These are phyloP conservation scores for Magnusiomyces suaveolens DNA, from an alignment of 1,139 yeast genomes.

Conservation along the genomic window DNA sequence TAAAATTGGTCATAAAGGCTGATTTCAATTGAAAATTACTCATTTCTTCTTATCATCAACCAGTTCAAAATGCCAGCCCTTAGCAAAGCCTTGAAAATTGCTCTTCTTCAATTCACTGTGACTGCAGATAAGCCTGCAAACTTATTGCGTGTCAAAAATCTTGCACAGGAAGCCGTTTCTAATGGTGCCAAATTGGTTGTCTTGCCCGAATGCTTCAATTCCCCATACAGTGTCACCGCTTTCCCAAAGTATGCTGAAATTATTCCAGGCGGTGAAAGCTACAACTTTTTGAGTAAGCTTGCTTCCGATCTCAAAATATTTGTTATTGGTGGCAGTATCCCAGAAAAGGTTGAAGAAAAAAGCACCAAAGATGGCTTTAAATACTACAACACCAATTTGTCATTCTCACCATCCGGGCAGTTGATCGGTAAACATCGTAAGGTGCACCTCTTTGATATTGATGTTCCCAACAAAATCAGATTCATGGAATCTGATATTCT, in stretches of 20 bases:
- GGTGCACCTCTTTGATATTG: conserved; percentile 82
- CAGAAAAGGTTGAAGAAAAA: conserved; percentile 47
- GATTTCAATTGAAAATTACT: too few relatives aligned
- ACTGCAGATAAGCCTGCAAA: conserved; percentile 61
- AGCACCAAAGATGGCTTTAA: conserved; percentile 1
- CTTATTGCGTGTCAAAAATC: conserved; percentile 45
- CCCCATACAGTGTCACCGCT: conserved; percentile 84
- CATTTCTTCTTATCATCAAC: too few relatives aligned
- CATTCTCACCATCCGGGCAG: conserved; percentile 61
- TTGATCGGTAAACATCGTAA: conserved; percentile 81
- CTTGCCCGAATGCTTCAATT: conserved; percentile 87
- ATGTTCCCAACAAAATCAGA: conserved; percentile 79
- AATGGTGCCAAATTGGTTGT: conserved; percentile 45
- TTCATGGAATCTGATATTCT: conserved; percentile 74
- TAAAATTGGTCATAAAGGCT: too few relatives aligned
- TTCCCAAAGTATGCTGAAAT: conserved; percentile 77
- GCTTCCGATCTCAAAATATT: conserved; percentile 55
- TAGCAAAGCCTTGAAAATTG: conserved; percentile 44
- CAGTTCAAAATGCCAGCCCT: too few relatives aligned
- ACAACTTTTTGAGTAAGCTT: conserved; percentile 47
- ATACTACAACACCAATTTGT: conserved; percentile 71
- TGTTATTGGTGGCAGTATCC: conserved; percentile 85
- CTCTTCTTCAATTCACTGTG: conserved; percentile 68
- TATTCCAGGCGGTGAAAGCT: conserved; percentile 62
- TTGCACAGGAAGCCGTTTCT: conserved; percentile 45